A percentile compares a stretch with the other conserved stretches of the same genome.
Evolutionary conservation across 305 asterid genomes (phyloP).

Genomic region (Andrographis paniculata): DNA sequence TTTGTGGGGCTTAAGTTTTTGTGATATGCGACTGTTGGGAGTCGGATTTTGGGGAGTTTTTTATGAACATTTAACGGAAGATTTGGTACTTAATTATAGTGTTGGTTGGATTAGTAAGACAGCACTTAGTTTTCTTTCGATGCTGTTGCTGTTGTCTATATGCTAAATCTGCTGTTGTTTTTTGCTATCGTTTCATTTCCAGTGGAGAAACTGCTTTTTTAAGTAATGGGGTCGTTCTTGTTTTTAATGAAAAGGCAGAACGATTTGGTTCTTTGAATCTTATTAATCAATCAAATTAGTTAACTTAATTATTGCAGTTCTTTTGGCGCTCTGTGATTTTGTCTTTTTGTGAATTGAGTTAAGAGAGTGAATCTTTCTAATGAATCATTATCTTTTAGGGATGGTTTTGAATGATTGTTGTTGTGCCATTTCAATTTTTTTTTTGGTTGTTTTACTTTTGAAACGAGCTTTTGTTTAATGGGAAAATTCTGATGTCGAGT

Average conservation of each 20-base stretch:
- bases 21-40: constrained; percentile 2
- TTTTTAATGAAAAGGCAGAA: constrained; percentile 10
- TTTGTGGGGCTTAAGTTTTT: not conserved
- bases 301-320: not conserved
- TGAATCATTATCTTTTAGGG: not conserved
- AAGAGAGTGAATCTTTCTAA: not conserved
- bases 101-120: not conserved
- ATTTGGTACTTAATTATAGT: constrained; percentile 2
- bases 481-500: constrained; percentile 5
- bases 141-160: no score
- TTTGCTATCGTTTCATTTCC: not conserved
- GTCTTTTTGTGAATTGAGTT: constrained; percentile 1
- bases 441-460: no score
- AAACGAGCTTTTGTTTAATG: not conserved
- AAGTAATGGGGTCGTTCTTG: constrained; percentile 14
- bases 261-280: constrained; percentile 2
- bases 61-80: not conserved
- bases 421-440: not conserved
- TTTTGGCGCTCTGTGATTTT: constrained; percentile 3
- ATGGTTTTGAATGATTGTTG: constrained; percentile 1
- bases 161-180: not conserved
- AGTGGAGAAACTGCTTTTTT: constrained; percentile 7
- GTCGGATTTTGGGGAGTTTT: constrained; percentile 7
- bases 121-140: not conserved
- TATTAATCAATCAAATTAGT: no score